Evolutionary conservation across 2,329 filamentous ascomycete genomes (phyloP).

Genomic region (Arthrobotrys musiformis): DNA sequence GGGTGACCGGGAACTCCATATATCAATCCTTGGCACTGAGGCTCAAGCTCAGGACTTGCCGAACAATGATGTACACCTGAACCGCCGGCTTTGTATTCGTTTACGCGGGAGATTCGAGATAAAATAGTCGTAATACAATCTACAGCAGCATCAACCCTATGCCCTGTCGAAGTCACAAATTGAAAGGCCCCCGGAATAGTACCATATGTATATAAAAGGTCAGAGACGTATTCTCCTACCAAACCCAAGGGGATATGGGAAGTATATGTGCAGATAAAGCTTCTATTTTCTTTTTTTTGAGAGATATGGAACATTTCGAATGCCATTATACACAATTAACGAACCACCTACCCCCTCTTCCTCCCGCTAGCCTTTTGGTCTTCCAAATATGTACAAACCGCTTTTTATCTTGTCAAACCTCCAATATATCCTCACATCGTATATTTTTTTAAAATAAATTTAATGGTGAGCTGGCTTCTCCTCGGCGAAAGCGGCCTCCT

Average conservation of each 20-base stretch:
- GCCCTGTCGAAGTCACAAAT: no score
- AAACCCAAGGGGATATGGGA: not conserved
- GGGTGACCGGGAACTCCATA: not conserved
- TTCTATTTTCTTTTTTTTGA: slow-evolving; percentile 28
- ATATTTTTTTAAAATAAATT: not conserved
- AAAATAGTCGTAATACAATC: not conserved
- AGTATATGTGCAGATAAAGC: not conserved
- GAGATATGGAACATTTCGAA: slow-evolving; percentile 31
- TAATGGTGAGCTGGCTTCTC: slow-evolving; percentile 66
- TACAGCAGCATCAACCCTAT: no score
- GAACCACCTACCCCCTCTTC: slow-evolving; percentile 2
- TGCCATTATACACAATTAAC: slow-evolving; percentile 54
- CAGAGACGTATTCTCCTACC: no score
- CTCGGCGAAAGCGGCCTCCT: slow-evolving; percentile 68
- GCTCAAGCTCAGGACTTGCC: not conserved
- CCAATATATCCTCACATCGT: not conserved
- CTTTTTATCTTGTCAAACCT: slow-evolving; percentile 22
- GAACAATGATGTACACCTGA: not conserved
- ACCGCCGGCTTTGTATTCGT: not conserved
- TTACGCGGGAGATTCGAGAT: not conserved
- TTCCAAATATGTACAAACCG: slow-evolving; percentile 42
- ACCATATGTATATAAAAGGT: no score
- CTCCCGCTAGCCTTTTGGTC: not conserved
- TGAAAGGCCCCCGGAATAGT: no score
- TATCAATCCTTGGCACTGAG: slow-evolving; percentile 10